Evolutionary conservation across 768 basidiomycete species (phyloP).

Genomic region (Lactarius akahatsu): DNA sequence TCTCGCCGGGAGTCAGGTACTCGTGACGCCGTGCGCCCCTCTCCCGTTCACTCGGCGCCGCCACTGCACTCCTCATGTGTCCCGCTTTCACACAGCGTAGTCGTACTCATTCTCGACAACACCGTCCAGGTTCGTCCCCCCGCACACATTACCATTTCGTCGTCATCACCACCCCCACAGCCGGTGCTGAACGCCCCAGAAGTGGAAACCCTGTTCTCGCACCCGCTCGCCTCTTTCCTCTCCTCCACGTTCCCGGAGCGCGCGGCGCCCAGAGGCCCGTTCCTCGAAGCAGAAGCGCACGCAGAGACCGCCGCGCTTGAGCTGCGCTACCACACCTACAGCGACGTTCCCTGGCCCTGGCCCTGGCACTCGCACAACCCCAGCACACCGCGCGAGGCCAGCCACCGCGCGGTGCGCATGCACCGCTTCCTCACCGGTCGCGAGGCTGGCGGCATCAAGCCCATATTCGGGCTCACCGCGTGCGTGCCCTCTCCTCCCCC

Average conservation of each 20-base stretch:
- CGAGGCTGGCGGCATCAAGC: conserved; percentile 81
- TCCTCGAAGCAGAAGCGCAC: conserved; percentile 52
- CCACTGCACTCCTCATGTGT: not conserved
- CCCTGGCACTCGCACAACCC: conserved; percentile 34
- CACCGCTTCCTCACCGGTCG: conserved; percentile 86
- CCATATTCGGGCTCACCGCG: conserved; percentile 88
- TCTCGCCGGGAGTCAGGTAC: conserved; percentile 62
- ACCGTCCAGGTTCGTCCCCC: conserved; percentile 56
- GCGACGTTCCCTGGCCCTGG: conserved; percentile 51
- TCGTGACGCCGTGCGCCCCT: conserved; percentile 78
- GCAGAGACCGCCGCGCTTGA: conserved; percentile 37
- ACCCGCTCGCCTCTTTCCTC: conserved; percentile 75
- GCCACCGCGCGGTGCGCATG: conserved; percentile 42
- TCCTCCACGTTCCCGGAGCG: conserved; percentile 46
- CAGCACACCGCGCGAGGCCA: not conserved
- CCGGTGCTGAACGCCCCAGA: conserved; percentile 79
- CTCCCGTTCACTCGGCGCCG: not conserved
- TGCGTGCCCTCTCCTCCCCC: conserved; percentile 40
- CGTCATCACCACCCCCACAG: conserved; percentile 37
- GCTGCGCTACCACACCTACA: conserved; percentile 63
- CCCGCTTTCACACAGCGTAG: conserved; percentile 51
- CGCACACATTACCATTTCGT: not conserved
- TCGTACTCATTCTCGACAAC: conserved; percentile 81
- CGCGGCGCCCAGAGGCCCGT: conserved; percentile 12
- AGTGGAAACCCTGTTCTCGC: conserved; percentile 81